Conservation (phyloP, 257 asterid genomes). For the Dorcoceras hygrometricum region DNA sequence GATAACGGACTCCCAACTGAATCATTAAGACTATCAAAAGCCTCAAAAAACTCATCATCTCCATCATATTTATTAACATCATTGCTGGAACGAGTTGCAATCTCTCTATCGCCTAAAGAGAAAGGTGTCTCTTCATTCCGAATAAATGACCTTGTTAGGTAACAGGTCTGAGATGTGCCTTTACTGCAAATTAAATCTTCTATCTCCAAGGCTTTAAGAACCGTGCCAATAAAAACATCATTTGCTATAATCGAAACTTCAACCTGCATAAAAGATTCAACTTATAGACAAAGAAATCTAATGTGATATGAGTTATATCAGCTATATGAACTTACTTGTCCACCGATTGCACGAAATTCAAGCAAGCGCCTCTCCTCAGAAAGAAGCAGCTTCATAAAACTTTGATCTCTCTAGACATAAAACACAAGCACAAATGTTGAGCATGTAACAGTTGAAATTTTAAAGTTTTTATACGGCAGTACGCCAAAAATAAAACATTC, state of each 20-base stretch:
- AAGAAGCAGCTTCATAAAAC: conserved; percentile 65
- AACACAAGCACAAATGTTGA: conserved; percentile 24
- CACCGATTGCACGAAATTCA: conserved; percentile 96
- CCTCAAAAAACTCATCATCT: conserved; percentile 92
- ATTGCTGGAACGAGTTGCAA: conserved; percentile 32
- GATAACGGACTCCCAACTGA: conserved; percentile 54
- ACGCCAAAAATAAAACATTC: conserved; percentile 23
- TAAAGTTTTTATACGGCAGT: conserved; percentile 7
- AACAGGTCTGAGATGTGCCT: conserved; percentile 48
- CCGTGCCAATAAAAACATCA: conserved; percentile 83
- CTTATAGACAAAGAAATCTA: conserved; percentile 10
- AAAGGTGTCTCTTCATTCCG: conserved; percentile 58
- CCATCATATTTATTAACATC: conserved; percentile 58
- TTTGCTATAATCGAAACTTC: conserved; percentile 72
- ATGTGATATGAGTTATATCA: too few species aligned
- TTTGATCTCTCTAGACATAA: conserved; percentile 49
- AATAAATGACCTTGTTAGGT: conserved; percentile 83
- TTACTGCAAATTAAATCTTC: conserved; percentile 66
- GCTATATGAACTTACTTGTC: conserved; percentile 55
- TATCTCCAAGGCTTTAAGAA: conserved; percentile 81
- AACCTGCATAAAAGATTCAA: conserved; percentile 53
- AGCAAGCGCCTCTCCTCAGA: conserved; percentile 81
- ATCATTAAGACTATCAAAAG: conserved; percentile 73
- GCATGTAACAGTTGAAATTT: conserved; percentile 16
- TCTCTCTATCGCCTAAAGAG: conserved; percentile 33